Evolutionary conservation across 148 eudicot genomes (phyloP), one percentile per base, ranked within the genome.

Genomic region (Cornus controversa): DNA sequence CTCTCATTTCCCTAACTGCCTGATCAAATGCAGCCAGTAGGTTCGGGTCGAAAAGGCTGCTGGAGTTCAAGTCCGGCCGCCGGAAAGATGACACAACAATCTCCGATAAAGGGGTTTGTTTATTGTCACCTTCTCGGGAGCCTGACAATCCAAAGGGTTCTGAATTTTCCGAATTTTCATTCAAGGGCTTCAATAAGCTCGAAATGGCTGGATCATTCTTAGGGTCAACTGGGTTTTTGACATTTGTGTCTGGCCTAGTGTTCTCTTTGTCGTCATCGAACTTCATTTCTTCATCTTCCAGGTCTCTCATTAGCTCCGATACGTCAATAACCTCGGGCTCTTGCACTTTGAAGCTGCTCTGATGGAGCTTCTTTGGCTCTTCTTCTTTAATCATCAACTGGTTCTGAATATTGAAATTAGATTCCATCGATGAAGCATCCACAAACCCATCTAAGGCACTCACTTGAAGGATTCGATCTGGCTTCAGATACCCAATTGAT

Each of bases 11-110:
- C 64, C 73, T 79, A 6, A 94, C 92, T 3, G 95, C 93, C 69
- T 87, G 80, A 70, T 83, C 80, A 62, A 94, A 94, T 0, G 91
- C 97, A 0, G 80, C 90, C 0, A 92, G 83, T 20, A 94, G 90
- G 5, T 88, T 88, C 0, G 98, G 97, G 36, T 94, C 97, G 23
- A 92, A 94, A 75, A 92, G 87, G 63, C 84, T 86, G 22, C 79
- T 64, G 7, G 96, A 92, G 47, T 91, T 77, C 88, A 91, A 80
- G 66, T 87, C 97, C 24, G 97, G 95, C 42, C 84, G 76, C 84
- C 90, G 79, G 71, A 92, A 92, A 22, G 80, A 71, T 5, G 71
- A 72, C 4, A 73, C 73, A 24, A 85, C 85, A 10, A 85, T 80
- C 34, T 90, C 92, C 13, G 81, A 68, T 34, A 80, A 82, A 68